phyloP scores from a whole-genome alignment of 352 stramenopile species.

The Globisporangium cylindrosporum region DNA sequence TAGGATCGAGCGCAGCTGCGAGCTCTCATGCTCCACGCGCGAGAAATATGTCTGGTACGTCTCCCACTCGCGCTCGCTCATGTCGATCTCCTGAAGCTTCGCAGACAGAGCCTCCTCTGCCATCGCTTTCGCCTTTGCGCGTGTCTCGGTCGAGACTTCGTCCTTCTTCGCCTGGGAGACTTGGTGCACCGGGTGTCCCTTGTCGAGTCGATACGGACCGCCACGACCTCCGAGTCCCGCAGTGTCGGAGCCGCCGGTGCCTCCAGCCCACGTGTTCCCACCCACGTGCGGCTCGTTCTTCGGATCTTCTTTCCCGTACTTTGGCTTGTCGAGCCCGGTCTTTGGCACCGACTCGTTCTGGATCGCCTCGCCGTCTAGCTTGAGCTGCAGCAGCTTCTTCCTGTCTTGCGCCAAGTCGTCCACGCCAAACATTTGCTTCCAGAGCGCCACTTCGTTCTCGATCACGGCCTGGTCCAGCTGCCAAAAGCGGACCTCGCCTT shows the following conservation, averaged over 20 bases:
- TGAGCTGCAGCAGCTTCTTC: constrained; percentile 32
- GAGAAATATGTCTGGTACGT: constrained; percentile 77
- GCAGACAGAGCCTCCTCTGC: constrained; percentile 71
- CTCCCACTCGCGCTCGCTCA: constrained; percentile 78
- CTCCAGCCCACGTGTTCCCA: constrained; percentile 93
- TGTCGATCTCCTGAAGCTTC: constrained; percentile 77
- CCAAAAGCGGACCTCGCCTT: constrained; percentile 57
- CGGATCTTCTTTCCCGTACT: constrained; percentile 93
- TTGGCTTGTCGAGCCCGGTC: constrained; percentile 77
- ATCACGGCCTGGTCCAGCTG: constrained; percentile 52
- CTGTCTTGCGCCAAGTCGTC: constrained; percentile 11
- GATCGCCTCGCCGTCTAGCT: constrained; percentile 40
- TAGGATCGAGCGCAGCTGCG: constrained; percentile 76
- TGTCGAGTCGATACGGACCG: constrained; percentile 94
- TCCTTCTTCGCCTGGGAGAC: constrained; percentile 93
- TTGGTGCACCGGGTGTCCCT: constrained; percentile 93
- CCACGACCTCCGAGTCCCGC: constrained; percentile 91
- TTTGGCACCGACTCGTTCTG: constrained; percentile 50
- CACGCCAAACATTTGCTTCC: constrained; percentile 67
- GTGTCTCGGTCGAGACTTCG: constrained; percentile 86
- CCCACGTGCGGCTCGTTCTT: constrained; percentile 94
- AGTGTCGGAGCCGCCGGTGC: constrained; percentile 92
- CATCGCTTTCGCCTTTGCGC: constrained; percentile 59
- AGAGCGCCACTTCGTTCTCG: constrained; percentile 44
- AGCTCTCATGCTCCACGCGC: constrained; percentile 73